Conservation (phyloP, 306 rosid genomes). For the Adenanthera pavonina region DNA sequence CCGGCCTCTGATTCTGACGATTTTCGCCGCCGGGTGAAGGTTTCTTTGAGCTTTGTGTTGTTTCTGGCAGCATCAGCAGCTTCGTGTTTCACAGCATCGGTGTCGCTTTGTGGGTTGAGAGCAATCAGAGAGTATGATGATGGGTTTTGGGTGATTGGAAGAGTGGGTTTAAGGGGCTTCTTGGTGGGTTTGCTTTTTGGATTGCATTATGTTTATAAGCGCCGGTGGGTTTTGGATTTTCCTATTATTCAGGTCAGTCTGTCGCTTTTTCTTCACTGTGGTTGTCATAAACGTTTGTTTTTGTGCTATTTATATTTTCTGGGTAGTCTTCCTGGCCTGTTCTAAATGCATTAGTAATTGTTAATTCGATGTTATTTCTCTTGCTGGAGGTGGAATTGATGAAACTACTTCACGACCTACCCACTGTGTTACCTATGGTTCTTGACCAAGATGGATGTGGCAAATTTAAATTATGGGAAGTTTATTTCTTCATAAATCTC, state of each 20-base stretch:
- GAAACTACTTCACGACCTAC: background rate
- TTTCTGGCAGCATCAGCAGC: conserved; percentile 48
- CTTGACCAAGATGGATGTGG: background rate
- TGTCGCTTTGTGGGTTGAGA: conserved; percentile 58
- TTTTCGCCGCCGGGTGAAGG: conserved; percentile 50
- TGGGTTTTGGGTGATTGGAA: conserved; percentile 51
- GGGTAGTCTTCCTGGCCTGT: background rate
- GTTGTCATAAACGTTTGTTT: background rate
- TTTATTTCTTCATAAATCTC: background rate
- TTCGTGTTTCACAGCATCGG: conserved; percentile 51
- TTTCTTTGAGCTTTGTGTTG: conserved; percentile 51
- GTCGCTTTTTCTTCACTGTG: background rate
- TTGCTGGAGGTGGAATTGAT: conserved; percentile 9
- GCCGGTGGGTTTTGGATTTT: conserved; percentile 81
- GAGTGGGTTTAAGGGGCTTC: conserved; percentile 65
- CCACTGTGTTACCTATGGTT: background rate
- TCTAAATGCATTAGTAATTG: background rate
- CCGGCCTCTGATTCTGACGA: conserved; percentile 34
- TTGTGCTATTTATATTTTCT: conserved; percentile 15
- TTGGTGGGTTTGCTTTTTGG: conserved; percentile 70
- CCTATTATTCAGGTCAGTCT: conserved; percentile 87
- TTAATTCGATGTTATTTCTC: background rate
- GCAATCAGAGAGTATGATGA: conserved; percentile 28
- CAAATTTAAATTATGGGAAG: background rate
- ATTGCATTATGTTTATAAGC: conserved; percentile 61